Conservation (phyloP, 768 basidiomycete species). For the Erythrobasidium yunnanense region DNA sequence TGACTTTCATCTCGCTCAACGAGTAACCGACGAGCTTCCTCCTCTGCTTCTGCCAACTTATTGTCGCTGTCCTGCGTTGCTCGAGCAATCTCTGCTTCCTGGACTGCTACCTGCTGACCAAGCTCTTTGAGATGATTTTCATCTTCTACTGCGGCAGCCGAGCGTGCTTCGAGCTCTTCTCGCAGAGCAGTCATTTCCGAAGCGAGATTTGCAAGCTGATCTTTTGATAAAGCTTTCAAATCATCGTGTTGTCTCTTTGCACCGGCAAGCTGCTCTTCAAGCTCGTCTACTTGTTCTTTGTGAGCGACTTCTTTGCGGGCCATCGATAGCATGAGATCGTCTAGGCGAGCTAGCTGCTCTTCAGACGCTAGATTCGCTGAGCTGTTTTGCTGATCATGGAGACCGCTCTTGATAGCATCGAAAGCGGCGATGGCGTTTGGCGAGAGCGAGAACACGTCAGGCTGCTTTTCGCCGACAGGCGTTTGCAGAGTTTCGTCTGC, state of each 20-base stretch:
- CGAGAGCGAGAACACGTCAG: conserved; percentile 46
- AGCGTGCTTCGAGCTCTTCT: background rate
- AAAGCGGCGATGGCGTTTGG: conserved; percentile 65
- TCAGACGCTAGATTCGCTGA: conserved; percentile 13
- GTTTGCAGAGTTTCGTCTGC: background rate
- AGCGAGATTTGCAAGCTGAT: conserved; percentile 85
- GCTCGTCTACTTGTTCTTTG: conserved; percentile 61
- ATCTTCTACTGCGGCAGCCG: background rate
- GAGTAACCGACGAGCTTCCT: conserved; percentile 5
- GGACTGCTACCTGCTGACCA: background rate
- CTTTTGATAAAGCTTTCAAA: conserved; percentile 63
- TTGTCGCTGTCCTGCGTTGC: no score
- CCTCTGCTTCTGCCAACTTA: background rate
- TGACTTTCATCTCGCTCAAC: conserved; percentile 45
- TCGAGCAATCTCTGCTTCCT: conserved; percentile 22
- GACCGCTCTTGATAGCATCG: conserved; percentile 58
- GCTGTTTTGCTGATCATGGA: conserved; percentile 46
- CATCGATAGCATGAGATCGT: conserved; percentile 96
- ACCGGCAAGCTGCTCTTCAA: conserved; percentile 54
- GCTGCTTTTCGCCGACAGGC: background rate
- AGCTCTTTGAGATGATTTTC: background rate
- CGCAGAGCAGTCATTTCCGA: conserved; percentile 44
- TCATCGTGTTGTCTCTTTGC: conserved; percentile 68
- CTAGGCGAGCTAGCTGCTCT: conserved; percentile 48
- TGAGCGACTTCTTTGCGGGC: conserved; percentile 90